These are phyloP conservation scores for Trichosporon sp. DNA, from an alignment of 1,284 basidiomycete genomes.

Conservation along the genomic window DNA sequence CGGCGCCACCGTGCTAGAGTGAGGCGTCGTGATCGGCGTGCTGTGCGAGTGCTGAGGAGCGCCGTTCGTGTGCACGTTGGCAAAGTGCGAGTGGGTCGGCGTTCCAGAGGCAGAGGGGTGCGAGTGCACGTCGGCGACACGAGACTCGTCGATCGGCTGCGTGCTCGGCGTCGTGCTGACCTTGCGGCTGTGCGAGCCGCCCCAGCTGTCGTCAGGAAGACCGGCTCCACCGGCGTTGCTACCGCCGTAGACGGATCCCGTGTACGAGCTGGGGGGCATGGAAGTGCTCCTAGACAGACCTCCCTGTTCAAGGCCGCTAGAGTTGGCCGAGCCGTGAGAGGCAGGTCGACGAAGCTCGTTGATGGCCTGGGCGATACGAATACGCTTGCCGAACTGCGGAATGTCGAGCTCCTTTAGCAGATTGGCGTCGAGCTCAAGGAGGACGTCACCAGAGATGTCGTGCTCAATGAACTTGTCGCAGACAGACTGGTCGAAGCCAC, in stretches of 20 bases:
- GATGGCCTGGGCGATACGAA: constrained; percentile 92
- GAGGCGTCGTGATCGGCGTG: background rate
- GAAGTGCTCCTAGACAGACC: background rate
- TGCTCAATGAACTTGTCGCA: constrained; percentile 79
- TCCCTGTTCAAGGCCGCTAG: background rate
- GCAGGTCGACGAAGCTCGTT: constrained; percentile 71
- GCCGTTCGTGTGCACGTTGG: constrained; percentile 2
- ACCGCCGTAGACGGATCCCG: background rate
- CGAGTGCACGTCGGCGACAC: background rate
- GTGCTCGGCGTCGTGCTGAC: constrained; percentile 28
- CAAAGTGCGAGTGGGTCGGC: background rate
- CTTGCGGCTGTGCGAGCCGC: constrained; percentile 33
- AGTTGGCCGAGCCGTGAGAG: constrained; percentile 48
- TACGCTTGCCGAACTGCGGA: constrained; percentile 85
- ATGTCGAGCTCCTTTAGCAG: constrained; percentile 96
- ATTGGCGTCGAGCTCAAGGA: constrained; percentile 87
- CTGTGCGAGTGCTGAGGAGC: background rate
- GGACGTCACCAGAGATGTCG: constrained; percentile 95
- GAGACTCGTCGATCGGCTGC: constrained; percentile 22
- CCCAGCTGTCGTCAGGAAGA: constrained; percentile 18
- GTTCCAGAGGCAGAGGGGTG: background rate
- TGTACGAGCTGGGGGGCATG: constrained; percentile 5
- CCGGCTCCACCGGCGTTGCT: background rate
- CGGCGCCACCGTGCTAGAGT: background rate
- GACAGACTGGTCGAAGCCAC: constrained; percentile 77